Percentiles rank a stretch among this genome's conserved stretches.
Conservation (phyloP, 345 rosid genomes). For the Eucalyptus urophylla region DNA sequence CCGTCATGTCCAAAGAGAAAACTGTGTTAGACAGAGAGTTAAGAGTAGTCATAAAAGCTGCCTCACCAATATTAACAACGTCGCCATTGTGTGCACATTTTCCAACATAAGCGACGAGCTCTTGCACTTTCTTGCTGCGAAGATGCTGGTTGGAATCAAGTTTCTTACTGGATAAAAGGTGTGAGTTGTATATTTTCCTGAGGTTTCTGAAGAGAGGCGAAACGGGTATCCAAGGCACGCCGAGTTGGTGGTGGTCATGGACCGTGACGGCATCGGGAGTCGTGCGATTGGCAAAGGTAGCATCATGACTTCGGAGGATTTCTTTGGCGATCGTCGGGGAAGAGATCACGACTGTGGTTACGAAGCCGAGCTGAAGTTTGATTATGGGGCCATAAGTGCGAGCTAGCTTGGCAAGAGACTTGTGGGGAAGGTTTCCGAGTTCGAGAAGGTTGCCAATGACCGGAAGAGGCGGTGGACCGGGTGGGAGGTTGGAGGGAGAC, state of each 20-base stretch:
- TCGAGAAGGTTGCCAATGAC: slow-evolving; percentile 6
- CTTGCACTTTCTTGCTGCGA: background rate
- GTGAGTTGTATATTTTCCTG: background rate
- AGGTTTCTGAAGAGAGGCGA: slow-evolving; percentile 1
- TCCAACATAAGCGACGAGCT: slow-evolving; percentile 1
- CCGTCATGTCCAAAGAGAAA: slow-evolving; percentile 6
- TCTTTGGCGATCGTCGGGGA: background rate
- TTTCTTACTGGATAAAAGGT: background rate
- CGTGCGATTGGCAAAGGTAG: background rate
- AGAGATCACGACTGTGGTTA: background rate
- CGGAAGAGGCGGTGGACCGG: background rate
- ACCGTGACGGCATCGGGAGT: background rate
- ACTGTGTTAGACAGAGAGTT: slow-evolving; percentile 8
- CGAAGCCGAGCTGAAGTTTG: background rate
- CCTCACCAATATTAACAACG: slow-evolving; percentile 24
- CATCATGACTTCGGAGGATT: slow-evolving; percentile 5
- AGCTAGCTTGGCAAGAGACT: slow-evolving; percentile 2
- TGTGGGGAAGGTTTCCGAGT: slow-evolving; percentile 2
- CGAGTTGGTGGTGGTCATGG: background rate
- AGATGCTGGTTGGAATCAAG: slow-evolving; percentile 1
- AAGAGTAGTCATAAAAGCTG: background rate
- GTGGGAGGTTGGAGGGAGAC: background rate
- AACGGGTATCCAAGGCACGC: background rate
- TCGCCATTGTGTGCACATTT: slow-evolving; percentile 4
- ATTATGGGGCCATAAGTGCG: slow-evolving; percentile 9